Evolutionary conservation across 495 filamentous ascomycete species (phyloP), one percentile per base, ranked within the genome.

Genomic region (Hypoxylon lienhwacheense): DNA sequence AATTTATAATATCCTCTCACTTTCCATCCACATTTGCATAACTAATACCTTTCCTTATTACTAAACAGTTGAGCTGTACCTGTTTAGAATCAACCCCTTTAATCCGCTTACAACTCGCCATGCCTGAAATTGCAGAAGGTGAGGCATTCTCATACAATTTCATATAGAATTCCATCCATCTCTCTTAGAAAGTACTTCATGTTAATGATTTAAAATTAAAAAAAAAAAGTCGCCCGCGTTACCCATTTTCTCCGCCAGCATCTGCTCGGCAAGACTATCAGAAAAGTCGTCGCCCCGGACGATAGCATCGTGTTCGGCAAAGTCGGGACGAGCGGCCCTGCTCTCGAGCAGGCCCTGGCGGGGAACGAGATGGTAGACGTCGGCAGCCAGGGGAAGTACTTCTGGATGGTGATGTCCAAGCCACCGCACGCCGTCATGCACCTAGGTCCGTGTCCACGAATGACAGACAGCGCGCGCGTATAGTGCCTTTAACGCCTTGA

Each of bases 361-460:
- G 90, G 89, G 2, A 92, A 89, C 69, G 90, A 83, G 54, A 73
- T 96, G 3, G 56, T 85, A 5, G 83, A 82, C 47, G 86, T 88
- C 2, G 84, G 84, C 0, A 88, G 86, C 51, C 92, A 96, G 67
- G 92, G 92, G 14, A 98, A 97, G 79, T 97, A 97, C 64, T 96
- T 97, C 67, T 98, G 93, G 78, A 62, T 80, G 39, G 68, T 72
- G 5, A 67, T 81, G 31, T 68, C 75, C 21, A 61, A 61, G 5
- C 80, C 90, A 15, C 93, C 93, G 0, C 93, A 98, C 66, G 80
- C 85, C 0, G 81, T 97, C 19, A 88, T 96, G 84, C 92, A 98
- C 69, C 86, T 95, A 53, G 91, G 91, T 39, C 12, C 7, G 11
- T 16, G 19, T 15, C 16, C 8, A 36, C 34, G n/a, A n/a, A n/a